These are phyloP conservation scores for Auricularia cornea DNA, from an alignment of 768 basidiomycete genomes.

Conservation along the genomic window DNA sequence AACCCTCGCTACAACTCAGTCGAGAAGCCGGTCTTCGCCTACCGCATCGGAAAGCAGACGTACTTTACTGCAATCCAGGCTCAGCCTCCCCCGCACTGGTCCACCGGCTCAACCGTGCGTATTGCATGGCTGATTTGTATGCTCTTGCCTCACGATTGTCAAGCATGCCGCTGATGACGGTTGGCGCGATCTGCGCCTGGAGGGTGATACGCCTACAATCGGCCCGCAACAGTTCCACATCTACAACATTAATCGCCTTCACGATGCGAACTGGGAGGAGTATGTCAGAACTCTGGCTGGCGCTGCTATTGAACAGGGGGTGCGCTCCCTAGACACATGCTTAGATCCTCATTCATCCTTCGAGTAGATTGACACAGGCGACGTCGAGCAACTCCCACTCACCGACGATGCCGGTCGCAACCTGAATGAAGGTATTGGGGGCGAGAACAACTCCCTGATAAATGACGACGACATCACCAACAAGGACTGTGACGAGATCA, in stretches of 20 bases:
- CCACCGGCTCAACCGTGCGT: not conserved
- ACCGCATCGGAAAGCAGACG: not conserved
- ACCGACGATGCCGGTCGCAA: too few species aligned
- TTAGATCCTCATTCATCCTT: too few species aligned
- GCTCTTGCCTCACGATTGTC: not conserved
- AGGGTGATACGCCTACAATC: not conserved
- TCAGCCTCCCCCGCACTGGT: not conserved
- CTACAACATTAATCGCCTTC: not conserved
- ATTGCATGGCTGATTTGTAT: not conserved
- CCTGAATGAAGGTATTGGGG: too few species aligned
- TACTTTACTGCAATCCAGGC: not conserved
- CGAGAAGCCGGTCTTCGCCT: not conserved
- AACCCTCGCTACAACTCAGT: not conserved
- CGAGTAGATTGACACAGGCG: too few species aligned
- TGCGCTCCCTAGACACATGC: too few species aligned
- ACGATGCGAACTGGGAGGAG: not conserved
- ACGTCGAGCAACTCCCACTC: too few species aligned
- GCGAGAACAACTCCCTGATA: too few species aligned
- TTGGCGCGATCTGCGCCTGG: not conserved
- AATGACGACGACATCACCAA: too few species aligned
- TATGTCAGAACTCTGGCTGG: not conserved
- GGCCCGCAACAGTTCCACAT: not conserved
- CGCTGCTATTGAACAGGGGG: not conserved
- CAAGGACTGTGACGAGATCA: too few species aligned
- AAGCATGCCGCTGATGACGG: not conserved